Evolutionary conservation across 2,329 filamentous ascomycete genomes (phyloP), one percentile per base, ranked within the genome.

Genomic region (Uncinocarpus reesii): DNA sequence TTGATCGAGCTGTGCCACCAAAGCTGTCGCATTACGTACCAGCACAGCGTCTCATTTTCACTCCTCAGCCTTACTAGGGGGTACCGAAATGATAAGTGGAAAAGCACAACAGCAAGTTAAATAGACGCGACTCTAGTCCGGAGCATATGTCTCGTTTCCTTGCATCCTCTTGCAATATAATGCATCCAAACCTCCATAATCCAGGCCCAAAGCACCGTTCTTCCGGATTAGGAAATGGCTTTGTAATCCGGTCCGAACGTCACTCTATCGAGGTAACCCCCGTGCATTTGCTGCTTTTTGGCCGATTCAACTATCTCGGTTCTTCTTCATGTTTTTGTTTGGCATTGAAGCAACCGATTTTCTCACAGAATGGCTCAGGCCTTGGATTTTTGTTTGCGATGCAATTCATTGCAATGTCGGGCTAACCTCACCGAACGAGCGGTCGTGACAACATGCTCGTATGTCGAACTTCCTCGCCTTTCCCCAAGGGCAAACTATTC

Each of bases 361-460:
- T 7, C 7, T 10, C 24, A 34, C 8, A 42, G 26, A 29, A 56
- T 54, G 52, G 52, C 49, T 26, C 49, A 55, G 44, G 52, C 38
- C 23, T 92, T 93, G 84, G 86, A 94, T 50, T 78, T 82, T 51
- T 69, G 73, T 18, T 70, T 95, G 20, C 77, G 79, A 29, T 95
- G 90, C 71, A 95, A 95, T 62, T 77, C 79, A 23, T 72, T 89
- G 29, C 83, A 81, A 52, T 95, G 90, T 60, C 78, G 86, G 40
- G 71, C 70, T 34, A 77, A 81, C 55, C 74, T 95, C 28, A 73
- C 71, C 28, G 79, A 84, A 34, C 74, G 76, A 53, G 89, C 87
- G 8, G 75, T 95, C 1, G 86, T 95, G 28, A 95, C 89, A 3
- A 92, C 85, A 11, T 96, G 89, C 78, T 87, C 84, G 86, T 85